Percentiles rank a stretch among this genome's conserved stretches.
These are phyloP conservation scores for Globisporangium polare DNA, from an alignment of 352 stramenopile genomes.

Conservation along the genomic window DNA sequence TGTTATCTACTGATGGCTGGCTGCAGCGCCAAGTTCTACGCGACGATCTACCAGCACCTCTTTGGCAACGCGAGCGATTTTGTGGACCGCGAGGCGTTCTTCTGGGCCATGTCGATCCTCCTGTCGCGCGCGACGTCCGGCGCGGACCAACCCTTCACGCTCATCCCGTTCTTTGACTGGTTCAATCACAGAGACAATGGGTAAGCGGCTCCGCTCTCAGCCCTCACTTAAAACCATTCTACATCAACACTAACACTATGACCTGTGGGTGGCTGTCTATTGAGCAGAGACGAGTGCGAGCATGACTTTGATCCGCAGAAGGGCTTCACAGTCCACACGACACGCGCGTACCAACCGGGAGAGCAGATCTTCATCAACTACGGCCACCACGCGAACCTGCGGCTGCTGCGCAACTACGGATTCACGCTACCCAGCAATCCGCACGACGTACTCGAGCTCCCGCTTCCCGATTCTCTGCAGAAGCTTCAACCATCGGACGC, in stretches of 20 bases:
- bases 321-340: constrained; percentile 64
- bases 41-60: constrained; percentile 63
- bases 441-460: constrained; percentile 37
- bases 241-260: neutral
- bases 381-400: constrained; percentile 57
- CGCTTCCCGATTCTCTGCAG: constrained; percentile 35
- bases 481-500: constrained; percentile 17
- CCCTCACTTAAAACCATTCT: neutral
- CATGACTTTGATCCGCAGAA: constrained; percentile 53
- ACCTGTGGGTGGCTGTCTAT: neutral
- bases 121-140: constrained; percentile 80
- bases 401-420: constrained; percentile 79
- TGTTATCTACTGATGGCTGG: neutral
- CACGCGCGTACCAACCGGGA: constrained; percentile 42
- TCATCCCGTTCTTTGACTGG: constrained; percentile 87
- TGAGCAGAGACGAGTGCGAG: constrained; percentile 53
- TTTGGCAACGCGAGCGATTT: constrained; percentile 55
- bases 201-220: constrained; percentile 19
- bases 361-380: constrained; percentile 86
- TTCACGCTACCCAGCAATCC: constrained; percentile 46
- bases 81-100: constrained; percentile 58
- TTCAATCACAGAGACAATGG: constrained; percentile 72
- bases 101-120: constrained; percentile 78
- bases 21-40: constrained; percentile 56
- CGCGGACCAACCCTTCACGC: constrained; percentile 66